These are phyloP conservation scores for Teunomyces barrocoloradensis DNA, from an alignment of 805 yeast genomes.

Conservation along the genomic window DNA sequence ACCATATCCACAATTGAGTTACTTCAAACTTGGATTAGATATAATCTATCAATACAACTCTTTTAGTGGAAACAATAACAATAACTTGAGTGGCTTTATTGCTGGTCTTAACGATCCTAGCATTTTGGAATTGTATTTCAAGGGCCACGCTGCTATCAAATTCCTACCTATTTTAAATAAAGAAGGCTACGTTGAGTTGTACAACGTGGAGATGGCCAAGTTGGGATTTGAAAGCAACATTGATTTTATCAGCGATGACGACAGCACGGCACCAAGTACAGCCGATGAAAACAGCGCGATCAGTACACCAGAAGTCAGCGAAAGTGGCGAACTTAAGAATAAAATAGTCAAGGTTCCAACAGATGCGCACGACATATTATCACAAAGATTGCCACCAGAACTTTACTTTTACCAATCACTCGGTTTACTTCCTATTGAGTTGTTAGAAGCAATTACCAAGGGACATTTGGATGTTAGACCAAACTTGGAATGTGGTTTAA, in stretches of 20 bases:
- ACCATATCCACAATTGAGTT: slow-evolving; percentile 39
- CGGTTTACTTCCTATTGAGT: slow-evolving; percentile 65
- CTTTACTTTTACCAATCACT: slow-evolving; percentile 74
- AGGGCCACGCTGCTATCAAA: slow-evolving; percentile 66
- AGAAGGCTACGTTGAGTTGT: slow-evolving; percentile 67
- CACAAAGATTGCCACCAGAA: slow-evolving; percentile 85
- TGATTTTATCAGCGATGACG: slow-evolving; percentile 16
- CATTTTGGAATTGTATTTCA: slow-evolving; percentile 52
- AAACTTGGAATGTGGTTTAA: slow-evolving; percentile 62
- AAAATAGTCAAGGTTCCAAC: slow-evolving; percentile 52
- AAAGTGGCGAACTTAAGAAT: slow-evolving; percentile 5
- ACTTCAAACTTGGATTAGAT: slow-evolving; percentile 41
- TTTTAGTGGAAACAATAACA: slow-evolving; percentile 21
- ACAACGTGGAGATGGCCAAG: slow-evolving; percentile 40
- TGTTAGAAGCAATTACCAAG: slow-evolving; percentile 64
- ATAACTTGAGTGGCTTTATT: slow-evolving; percentile 44
- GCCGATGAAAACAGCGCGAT: slow-evolving; percentile 8
- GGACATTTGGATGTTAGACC: slow-evolving; percentile 62
- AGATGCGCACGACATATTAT: slow-evolving; percentile 77
- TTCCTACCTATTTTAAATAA: slow-evolving; percentile 71
- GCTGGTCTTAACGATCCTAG: slow-evolving; percentile 45
- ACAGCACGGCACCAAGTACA: slow-evolving; percentile 11
- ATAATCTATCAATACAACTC: slow-evolving; percentile 33
- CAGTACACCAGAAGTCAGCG: slow-evolving; percentile 9
- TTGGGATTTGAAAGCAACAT: slow-evolving; percentile 22